phyloP scores from a whole-genome alignment of 345 rosid species.

The Diplotaxis tenuifolia region DNA sequence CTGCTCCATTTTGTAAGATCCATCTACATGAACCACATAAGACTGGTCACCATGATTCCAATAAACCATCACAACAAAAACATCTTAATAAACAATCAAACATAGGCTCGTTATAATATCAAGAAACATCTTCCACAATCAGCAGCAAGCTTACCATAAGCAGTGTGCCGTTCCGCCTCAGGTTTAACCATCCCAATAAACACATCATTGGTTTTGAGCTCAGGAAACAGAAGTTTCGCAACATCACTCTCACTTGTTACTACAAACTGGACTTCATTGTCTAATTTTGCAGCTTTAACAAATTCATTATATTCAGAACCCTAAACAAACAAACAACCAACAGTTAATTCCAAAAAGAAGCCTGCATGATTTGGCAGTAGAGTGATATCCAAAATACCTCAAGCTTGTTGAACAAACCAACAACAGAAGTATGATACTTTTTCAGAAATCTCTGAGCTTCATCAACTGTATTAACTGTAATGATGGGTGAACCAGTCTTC shows the following conservation, averaged over 20 bases:
- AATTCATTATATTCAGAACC: slow-evolving; percentile 66
- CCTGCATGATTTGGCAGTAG: not conserved
- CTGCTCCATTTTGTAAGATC: slow-evolving; percentile 48
- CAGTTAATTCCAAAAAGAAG: not conserved
- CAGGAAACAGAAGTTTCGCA: slow-evolving; percentile 64
- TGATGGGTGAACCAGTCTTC: slow-evolving; percentile 63
- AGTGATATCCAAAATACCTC: slow-evolving; percentile 48
- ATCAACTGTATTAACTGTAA: slow-evolving; percentile 45
- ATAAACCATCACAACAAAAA: not conserved
- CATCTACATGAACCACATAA: slow-evolving; percentile 53
- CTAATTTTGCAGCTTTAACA: slow-evolving; percentile 59
- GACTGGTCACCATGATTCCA: not conserved
- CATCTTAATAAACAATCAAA: not conserved
- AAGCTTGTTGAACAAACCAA: slow-evolving; percentile 64
- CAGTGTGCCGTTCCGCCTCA: slow-evolving; percentile 72
- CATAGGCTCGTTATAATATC: not conserved
- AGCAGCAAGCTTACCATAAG: slow-evolving; percentile 51
- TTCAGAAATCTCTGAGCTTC: slow-evolving; percentile 65
- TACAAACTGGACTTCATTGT: slow-evolving; percentile 72
- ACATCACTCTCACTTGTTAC: slow-evolving; percentile 42
- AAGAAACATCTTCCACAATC: not conserved
- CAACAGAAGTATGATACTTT: slow-evolving; percentile 50
- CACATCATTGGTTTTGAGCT: slow-evolving; percentile 33
- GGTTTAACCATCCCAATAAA: slow-evolving; percentile 77
- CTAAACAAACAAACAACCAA: slow-evolving; percentile 37